These are phyloP conservation scores for Hypoxylon trugodes DNA, from an alignment of 495 filamentous ascomycete species.

Conservation along the genomic window DNA sequence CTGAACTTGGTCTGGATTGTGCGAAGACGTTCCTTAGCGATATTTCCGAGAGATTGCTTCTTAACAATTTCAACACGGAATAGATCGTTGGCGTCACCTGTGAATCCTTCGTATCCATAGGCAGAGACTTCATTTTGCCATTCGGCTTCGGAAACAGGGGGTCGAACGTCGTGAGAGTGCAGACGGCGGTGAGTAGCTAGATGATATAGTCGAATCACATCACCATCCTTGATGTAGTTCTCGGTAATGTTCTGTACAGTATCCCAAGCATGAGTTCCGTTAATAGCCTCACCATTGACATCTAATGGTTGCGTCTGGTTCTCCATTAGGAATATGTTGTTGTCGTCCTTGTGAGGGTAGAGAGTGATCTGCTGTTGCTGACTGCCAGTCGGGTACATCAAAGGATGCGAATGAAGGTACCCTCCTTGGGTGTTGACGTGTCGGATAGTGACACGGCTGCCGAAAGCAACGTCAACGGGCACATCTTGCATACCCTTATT, in stretches of 20 bases:
- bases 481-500: slow-evolving; percentile 96
- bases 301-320: slow-evolving; percentile 94
- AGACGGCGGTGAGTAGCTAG: slow-evolving; percentile 81
- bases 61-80: slow-evolving; percentile 96
- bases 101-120: slow-evolving; percentile 96
- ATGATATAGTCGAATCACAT: slow-evolving; percentile 84
- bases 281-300: slow-evolving; percentile 74
- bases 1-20: slow-evolving; percentile 98
- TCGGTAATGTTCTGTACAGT: slow-evolving; percentile 63
- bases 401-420: slow-evolving; percentile 93
- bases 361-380: slow-evolving; percentile 99
- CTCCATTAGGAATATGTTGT: slow-evolving; percentile 92
- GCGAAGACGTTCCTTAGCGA: slow-evolving; percentile 83
- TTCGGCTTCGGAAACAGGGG: slow-evolving; percentile 95
- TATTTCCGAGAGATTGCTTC: slow-evolving; percentile 79
- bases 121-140: slow-evolving; percentile 99
- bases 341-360: slow-evolving; percentile 98
- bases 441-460: slow-evolving; percentile 83
- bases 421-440: slow-evolving; percentile 98
- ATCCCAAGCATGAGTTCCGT: slow-evolving; percentile 86
- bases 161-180: slow-evolving; percentile 96
- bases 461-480: slow-evolving; percentile 88
- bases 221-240: slow-evolving; percentile 79
- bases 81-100: slow-evolving; percentile 94
- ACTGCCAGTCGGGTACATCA: slow-evolving; percentile 97